These are phyloP conservation scores for Coprinopsis cinerea DNA, from an alignment of 768 basidiomycete species.

Conservation along the genomic window DNA sequence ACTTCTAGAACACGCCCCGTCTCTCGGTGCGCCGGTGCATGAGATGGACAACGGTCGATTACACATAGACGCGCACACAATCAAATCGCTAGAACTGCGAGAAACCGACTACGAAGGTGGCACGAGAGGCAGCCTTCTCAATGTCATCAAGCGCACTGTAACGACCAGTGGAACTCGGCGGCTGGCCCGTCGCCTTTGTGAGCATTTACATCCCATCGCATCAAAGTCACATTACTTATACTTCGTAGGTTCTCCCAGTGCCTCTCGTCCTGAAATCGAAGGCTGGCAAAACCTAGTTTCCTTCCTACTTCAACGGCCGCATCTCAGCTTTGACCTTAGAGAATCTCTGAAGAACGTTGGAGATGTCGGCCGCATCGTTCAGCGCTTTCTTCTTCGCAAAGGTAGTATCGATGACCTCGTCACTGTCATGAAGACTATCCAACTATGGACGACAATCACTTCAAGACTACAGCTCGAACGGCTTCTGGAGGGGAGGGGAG, in stretches of 20 bases:
- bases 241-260: conserved; percentile 85
- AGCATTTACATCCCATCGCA: conserved; percentile 25
- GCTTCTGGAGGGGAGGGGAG: conserved; percentile 38
- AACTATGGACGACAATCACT: conserved; percentile 50
- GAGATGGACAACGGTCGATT: conserved; percentile 57
- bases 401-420: conserved; percentile 63
- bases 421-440: conserved; percentile 57
- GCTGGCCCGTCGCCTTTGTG: conserved; percentile 76
- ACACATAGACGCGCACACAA: conserved; percentile 87
- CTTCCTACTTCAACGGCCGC: conserved; percentile 54
- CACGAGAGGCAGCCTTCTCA: conserved; percentile 65
- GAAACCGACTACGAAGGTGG: conserved; percentile 73
- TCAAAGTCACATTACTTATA: conserved; percentile 8
- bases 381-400: conserved; percentile 65
- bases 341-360: conserved; percentile 51
- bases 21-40: conserved; percentile 47
- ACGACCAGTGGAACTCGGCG: conserved; percentile 76
- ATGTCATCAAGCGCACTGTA: conserved; percentile 67
- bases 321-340: conserved; percentile 60
- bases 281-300: conserved; percentile 73
- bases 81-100: conserved; percentile 82
- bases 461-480: conserved; percentile 52
- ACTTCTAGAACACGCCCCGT: conserved; percentile 75
- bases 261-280: conserved; percentile 65
- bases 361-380: conserved; percentile 71